phyloP scores from a whole-genome alignment of 306 rosid species.

The Fragaria ananassa region DNA sequence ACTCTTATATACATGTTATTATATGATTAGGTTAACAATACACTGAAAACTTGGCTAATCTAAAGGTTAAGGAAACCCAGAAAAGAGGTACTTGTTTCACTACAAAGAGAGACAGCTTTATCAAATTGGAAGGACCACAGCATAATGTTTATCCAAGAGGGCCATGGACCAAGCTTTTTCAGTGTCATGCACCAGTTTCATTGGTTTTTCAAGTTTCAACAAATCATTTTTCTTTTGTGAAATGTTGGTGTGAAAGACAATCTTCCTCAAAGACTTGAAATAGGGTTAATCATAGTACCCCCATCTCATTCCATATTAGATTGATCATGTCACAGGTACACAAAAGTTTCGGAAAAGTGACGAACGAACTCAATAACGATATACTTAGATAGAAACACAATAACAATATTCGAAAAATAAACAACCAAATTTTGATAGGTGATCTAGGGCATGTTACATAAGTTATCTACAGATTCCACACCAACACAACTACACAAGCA shows the following conservation, averaged over 20 bases:
- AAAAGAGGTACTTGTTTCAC: background rate
- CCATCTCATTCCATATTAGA: background rate
- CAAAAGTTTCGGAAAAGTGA: background rate
- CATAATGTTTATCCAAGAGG: slow-evolving; percentile 6
- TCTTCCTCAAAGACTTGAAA: background rate
- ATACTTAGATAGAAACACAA: too few species aligned
- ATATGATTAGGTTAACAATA: slow-evolving; percentile 15
- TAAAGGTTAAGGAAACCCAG: background rate
- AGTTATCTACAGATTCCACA: slow-evolving; percentile 8
- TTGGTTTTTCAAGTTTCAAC: slow-evolving; percentile 17
- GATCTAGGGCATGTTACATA: too few species aligned
- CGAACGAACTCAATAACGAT: background rate
- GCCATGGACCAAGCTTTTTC: slow-evolving; percentile 26
- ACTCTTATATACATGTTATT: too few species aligned
- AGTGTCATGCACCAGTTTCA: slow-evolving; percentile 28
- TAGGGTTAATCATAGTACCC: background rate
- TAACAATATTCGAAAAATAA: background rate
- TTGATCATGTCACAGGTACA: background rate
- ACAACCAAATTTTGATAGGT: too few species aligned
- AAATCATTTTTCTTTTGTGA: background rate
- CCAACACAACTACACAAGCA: background rate
- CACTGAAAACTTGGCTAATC: background rate
- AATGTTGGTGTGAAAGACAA: background rate
- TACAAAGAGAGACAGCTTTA: slow-evolving; percentile 4
- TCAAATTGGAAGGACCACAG: slow-evolving; percentile 27